These are phyloP conservation scores for Tolypocladium guangdongense DNA, from an alignment of 2,329 filamentous ascomycete species.

Conservation along the genomic window DNA sequence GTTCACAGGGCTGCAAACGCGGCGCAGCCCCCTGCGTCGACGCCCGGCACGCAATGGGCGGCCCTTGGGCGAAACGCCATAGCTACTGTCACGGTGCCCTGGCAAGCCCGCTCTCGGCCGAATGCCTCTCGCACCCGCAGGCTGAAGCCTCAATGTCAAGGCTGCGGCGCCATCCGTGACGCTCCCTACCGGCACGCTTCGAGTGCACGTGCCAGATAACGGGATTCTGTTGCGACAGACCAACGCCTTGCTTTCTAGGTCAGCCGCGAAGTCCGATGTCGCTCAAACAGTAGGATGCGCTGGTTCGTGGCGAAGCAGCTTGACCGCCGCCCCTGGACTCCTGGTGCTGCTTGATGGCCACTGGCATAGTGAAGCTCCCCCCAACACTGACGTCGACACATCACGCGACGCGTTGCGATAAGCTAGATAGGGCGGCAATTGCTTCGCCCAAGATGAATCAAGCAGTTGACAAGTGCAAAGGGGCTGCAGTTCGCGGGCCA, in stretches of 20 bases:
- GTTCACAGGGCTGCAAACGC: neutral
- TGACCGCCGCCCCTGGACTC: neutral
- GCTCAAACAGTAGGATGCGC: neutral
- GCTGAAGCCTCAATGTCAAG: neutral
- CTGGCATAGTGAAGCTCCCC: neutral
- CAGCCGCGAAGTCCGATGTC: neutral
- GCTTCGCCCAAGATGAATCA: neutral
- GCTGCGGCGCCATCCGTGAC: neutral
- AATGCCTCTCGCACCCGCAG: neutral
- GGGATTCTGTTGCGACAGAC: neutral
- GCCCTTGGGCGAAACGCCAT: neutral
- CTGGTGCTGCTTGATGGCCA: no score
- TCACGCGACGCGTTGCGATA: neutral
- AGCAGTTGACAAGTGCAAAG: neutral
- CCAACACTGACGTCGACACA: neutral
- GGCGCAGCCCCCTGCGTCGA: neutral
- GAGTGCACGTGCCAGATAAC: neutral
- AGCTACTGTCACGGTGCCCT: no score
- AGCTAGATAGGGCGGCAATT: neutral
- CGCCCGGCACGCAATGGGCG: neutral
- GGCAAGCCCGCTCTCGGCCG: neutral
- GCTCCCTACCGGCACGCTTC: neutral
- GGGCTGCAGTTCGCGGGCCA: neutral
- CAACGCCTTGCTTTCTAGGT: neutral
- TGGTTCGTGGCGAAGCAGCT: neutral